Evolutionary conservation across 805 yeast species (phyloP), one percentile per base, ranked within the genome.

Genomic region (Grigorovia yakushimaensis): DNA sequence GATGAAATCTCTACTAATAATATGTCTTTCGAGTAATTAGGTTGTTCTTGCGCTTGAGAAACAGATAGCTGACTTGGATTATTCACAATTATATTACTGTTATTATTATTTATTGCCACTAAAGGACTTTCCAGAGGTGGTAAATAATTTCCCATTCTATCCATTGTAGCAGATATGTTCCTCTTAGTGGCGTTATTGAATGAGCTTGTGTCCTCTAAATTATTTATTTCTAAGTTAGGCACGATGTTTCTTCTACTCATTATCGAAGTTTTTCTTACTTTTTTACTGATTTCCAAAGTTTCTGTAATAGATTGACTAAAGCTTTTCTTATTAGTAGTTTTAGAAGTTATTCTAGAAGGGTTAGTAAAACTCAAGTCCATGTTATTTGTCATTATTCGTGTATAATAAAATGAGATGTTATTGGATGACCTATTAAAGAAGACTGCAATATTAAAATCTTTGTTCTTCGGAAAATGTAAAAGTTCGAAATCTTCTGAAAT

Each of bases 1-100:
- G 75, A 62, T 17, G 78, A 79, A 2, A 84, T 62, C 56, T 74
- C 77, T 0, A 88, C 78, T 50, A 86, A 66, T n/a, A 82, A 80
- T 56, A 82, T 73, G 60, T 87, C 95, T 54, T 83, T 85, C 38
- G 80, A 65, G 1, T 51, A 38, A 23, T 40, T 8, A 6, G 27
- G 17, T 19, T 27, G 46, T 22, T 39, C 36, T 40, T 45, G 47
- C 3, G 15, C 18, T 20, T 11, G 33, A 17, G 19, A 45, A 49
- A 22, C 38, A n/a, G 46, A 15, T 50, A 49, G 18, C 45, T 40
- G 38, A 43, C 48, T 23, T 48, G 35, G 42, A 24, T 42, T 37
- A 36, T 22, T 13, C n/a, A 45, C 24, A 27, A 27, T 36, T 23
- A 24, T 19, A 17, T 37, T 21, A 23, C 18, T 19, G 7, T 18